Evolutionary conservation across 2,329 filamentous ascomycete genomes (phyloP).

Genomic region (Thielaviopsis musarum): DNA sequence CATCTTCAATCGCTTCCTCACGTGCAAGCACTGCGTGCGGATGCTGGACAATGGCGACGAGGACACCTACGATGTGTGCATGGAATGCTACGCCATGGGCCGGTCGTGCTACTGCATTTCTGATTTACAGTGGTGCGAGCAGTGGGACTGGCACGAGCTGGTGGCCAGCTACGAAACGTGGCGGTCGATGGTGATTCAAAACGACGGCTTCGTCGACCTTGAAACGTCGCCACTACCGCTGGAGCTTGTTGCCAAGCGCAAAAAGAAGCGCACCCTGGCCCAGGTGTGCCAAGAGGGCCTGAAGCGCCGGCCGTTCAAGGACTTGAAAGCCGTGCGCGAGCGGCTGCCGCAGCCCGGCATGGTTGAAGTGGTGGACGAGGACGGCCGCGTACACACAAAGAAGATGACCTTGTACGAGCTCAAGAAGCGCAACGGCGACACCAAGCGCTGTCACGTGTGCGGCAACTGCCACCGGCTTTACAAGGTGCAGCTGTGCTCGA

Average conservation of each 20-base stretch:
- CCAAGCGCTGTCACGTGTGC: slow-evolving; percentile 69
- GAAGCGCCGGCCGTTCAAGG: slow-evolving; percentile 60
- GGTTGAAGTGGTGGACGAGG: slow-evolving; percentile 45
- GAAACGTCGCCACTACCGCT: slow-evolving; percentile 53
- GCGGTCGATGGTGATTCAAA: slow-evolving; percentile 60
- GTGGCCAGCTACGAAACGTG: slow-evolving; percentile 65
- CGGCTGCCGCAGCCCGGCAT: slow-evolving; percentile 17
- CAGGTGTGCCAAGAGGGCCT: slow-evolving; percentile 91
- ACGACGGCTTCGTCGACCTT: slow-evolving; percentile 50
- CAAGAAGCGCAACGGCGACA: slow-evolving; percentile 26
- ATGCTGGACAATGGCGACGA: slow-evolving; percentile 48
- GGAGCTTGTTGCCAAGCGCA: slow-evolving; percentile 47
- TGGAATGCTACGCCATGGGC: slow-evolving; percentile 98
- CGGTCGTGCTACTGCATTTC: slow-evolving; percentile 83
- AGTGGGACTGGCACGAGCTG: slow-evolving; percentile 73
- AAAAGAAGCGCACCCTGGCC: slow-evolving; percentile 64
- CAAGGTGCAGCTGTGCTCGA: slow-evolving; percentile 68
- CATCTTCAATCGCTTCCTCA: slow-evolving; percentile 93
- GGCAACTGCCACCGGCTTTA: slow-evolving; percentile 64
- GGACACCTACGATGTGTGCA: slow-evolving; percentile 88
- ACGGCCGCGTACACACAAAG: slow-evolving; percentile 22
- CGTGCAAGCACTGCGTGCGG: slow-evolving; percentile 69
- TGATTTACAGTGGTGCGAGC: slow-evolving; percentile 76
- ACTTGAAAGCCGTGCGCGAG: slow-evolving; percentile 48
- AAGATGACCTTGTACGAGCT: neutral